Percentiles rank a stretch among this genome's conserved stretches.
These are phyloP conservation scores for Polytrichum formosum DNA, from an alignment of 225 moss, liverwort and hornwort genomes.

Conservation along the genomic window DNA sequence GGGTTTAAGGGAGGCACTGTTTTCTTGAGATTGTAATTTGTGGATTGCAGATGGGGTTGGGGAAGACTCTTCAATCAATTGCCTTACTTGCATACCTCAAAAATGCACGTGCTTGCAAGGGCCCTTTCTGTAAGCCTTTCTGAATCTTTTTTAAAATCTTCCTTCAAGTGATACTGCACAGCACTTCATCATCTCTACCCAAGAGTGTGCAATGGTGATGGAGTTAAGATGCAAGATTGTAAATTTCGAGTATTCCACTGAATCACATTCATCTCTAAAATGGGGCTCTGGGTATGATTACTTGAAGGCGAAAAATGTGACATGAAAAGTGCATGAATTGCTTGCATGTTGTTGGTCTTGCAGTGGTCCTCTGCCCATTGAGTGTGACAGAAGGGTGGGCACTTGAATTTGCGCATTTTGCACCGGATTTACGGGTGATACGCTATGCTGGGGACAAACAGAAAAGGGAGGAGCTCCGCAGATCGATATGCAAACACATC, in stretches of 20 bases:
- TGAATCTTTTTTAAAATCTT: background rate
- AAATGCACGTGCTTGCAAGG: conserved; percentile 43
- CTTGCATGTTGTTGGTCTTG: conserved; percentile 11
- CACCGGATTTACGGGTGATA: conserved; percentile 57
- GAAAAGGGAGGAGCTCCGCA: conserved; percentile 59
- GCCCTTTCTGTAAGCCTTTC: conserved; percentile 70
- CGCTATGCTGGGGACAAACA: conserved; percentile 77
- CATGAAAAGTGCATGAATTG: background rate
- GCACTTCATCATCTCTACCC: no score
- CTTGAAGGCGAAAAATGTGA: no score
- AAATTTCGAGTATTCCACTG: no score
- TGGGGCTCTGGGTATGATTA: no score
- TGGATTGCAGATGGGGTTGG: conserved; percentile 87
- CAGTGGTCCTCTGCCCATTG: conserved; percentile 88
- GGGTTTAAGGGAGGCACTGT: background rate
- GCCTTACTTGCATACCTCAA: conserved; percentile 69
- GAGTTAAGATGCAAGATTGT: no score
- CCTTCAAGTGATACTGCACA: background rate
- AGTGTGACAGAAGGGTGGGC: conserved; percentile 95
- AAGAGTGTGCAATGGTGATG: no score
- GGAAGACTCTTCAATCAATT: conserved; percentile 85
- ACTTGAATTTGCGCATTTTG: conserved; percentile 71
- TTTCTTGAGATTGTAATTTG: conserved; percentile 3
- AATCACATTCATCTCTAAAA: no score
- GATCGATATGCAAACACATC: conserved; percentile 41